Evolutionary conservation across 2,329 filamentous ascomycete species (phyloP), one percentile per base, ranked within the genome.

Genomic region (Myriosclerotinia scirpicola): DNA sequence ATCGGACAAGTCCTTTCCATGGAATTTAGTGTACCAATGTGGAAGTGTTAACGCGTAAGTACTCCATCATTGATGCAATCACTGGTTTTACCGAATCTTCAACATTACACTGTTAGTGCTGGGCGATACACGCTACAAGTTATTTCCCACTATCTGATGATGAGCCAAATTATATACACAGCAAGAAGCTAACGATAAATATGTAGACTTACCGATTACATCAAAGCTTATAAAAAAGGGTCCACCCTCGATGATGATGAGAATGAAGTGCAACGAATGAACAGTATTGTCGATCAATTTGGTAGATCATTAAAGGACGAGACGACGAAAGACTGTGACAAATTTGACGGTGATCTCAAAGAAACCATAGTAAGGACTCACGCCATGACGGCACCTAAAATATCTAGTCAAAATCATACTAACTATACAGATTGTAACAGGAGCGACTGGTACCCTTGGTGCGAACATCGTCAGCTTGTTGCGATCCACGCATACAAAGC

Each of bases 1-100:
- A 22, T 54, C 36, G 7, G 17, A 17, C 26, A 34, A 36, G n/a
- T 64, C 15, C 58, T 72, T 88, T 1, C 84, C 86, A 0, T 77
- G 84, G 67, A 88, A 85, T 67, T 74, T 88, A 1, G 81, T 89
- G 0, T 87, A 88, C 69, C 84, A 89, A 67, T 82, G 82, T 65
- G 84, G 84, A 0, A 86, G 80, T 2, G 76, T 87, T n/a, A 70
- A 78, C 20, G 65, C 46, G 73, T 73, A 60, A 66, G 67, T 55
- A 26, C 42, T 11, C 48, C 20, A 75, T 76, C 54, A 74, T 81
- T 17, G 73, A 12, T 50, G n/a, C 2, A 30, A 17, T 1, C 12
- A 42, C 5, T n/a, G 12, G 12, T 20, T 15, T 34, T 11, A 3
- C 48, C 42, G 11, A 60, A 36, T 17, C 8, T 17, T 1, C 7